Evolutionary conservation across 2,329 filamentous ascomycete species (phyloP).

Genomic region (Fusarium protoensiforme): DNA sequence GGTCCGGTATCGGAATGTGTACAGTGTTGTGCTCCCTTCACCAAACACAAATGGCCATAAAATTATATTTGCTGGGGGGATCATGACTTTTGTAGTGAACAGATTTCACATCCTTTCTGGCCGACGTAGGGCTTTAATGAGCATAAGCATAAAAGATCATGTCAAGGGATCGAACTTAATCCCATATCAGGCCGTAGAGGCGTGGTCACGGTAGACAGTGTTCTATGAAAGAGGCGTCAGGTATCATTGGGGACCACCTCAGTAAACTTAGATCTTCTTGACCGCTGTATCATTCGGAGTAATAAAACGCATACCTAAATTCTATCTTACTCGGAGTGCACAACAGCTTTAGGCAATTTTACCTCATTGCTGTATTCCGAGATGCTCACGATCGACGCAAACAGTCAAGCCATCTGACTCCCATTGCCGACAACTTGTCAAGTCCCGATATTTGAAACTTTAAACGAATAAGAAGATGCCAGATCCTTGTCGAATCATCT

Average conservation of each 20-base stretch:
- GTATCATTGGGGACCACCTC: neutral
- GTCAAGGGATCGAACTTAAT: neutral
- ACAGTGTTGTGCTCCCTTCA: no score
- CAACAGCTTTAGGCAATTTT: neutral
- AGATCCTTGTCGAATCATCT: neutral
- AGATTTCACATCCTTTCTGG: no score
- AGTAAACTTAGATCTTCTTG: neutral
- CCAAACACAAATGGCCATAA: no score
- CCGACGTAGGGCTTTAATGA: neutral
- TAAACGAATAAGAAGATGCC: neutral
- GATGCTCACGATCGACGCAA: neutral
- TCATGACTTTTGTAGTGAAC: no score
- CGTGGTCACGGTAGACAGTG: neutral
- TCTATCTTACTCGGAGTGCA: neutral
- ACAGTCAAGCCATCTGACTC: neutral
- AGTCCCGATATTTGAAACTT: neutral
- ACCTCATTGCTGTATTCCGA: neutral
- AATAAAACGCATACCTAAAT: neutral
- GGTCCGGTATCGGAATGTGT: no score
- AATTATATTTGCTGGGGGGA: no score
- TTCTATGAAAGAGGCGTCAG: neutral
- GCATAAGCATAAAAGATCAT: neutral
- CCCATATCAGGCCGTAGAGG: neutral
- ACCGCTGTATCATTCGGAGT: neutral
- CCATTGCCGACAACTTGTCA: neutral